phyloP scores from a whole-genome alignment of 1,284 basidiomycete genomes.

The Apiotrichum mycotoxinovorans region DNA sequence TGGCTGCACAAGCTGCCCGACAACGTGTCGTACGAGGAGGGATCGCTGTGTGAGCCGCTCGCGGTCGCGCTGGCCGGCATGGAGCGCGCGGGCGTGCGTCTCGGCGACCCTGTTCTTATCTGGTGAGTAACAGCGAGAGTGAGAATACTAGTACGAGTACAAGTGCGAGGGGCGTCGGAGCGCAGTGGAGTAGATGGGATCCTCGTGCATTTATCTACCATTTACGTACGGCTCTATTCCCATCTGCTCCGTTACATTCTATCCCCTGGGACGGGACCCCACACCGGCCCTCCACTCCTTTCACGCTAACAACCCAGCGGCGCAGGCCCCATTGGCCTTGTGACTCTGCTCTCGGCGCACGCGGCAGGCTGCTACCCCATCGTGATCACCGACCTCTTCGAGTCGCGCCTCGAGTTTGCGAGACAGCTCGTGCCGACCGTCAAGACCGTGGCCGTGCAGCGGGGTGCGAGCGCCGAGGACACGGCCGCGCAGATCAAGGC shows the following conservation, averaged over 20 bases:
- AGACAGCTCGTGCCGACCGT: conserved; percentile 54
- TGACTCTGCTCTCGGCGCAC: conserved; percentile 54
- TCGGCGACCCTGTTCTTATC: conserved; percentile 54
- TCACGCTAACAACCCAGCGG: conserved; percentile 30
- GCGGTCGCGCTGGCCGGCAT: conserved; percentile 56
- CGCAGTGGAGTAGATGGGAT: too few relatives aligned
- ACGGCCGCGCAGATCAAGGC: conserved; percentile 42
- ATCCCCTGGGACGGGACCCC: too few relatives aligned
- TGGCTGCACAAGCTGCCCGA: conserved; percentile 57
- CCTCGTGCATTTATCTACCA: too few relatives aligned
- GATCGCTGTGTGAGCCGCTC: conserved; percentile 55
- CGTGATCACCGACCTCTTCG: conserved; percentile 55
- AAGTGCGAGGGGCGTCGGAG: too few relatives aligned
- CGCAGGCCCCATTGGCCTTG: conserved; percentile 56
- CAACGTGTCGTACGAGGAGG: conserved; percentile 54
- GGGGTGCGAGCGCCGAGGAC: conserved; percentile 36
- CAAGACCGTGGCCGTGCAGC: conserved; percentile 46
- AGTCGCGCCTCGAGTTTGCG: conserved; percentile 55
- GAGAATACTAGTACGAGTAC: too few relatives aligned
- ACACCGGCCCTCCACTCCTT: neutral
- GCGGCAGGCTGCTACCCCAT: conserved; percentile 57
- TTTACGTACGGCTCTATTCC: too few relatives aligned
- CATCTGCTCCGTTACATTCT: too few relatives aligned
- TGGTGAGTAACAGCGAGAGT: too few relatives aligned
- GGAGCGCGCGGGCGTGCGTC: conserved; percentile 52